These are phyloP conservation scores for Phytophthora pinifolia DNA, from an alignment of 352 stramenopile species.

Conservation along the genomic window DNA sequence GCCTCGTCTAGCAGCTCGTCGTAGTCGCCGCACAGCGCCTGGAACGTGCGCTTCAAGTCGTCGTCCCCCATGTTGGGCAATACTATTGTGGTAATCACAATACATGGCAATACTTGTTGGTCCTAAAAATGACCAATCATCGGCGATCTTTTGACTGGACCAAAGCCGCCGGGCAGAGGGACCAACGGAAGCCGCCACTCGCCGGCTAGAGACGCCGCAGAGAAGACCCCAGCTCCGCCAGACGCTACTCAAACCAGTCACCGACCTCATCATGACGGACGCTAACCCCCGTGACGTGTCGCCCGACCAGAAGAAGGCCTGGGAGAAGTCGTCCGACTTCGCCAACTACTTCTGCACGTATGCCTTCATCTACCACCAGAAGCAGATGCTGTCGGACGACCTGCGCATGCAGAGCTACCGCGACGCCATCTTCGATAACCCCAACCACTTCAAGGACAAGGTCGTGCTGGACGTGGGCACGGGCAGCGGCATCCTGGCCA, in stretches of 20 bases:
- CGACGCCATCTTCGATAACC: slow-evolving; percentile 97
- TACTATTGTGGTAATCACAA: background rate
- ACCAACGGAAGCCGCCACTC: too few species aligned
- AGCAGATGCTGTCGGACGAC: slow-evolving; percentile 99
- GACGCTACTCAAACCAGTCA: background rate
- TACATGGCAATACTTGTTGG: too few species aligned
- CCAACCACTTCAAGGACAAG: slow-evolving; percentile 98
- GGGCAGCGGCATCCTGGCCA: slow-evolving; percentile 97
- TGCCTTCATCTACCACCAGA: slow-evolving; percentile 91
- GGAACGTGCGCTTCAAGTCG: slow-evolving; percentile 54
- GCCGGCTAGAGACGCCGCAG: too few species aligned
- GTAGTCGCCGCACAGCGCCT: slow-evolving; percentile 59
- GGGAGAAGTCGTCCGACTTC: slow-evolving; percentile 85
- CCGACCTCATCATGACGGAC: slow-evolving; percentile 21
- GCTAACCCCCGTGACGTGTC: slow-evolving; percentile 49
- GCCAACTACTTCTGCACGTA: slow-evolving; percentile 92
- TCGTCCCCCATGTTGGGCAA: slow-evolving; percentile 17
- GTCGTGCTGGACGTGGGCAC: slow-evolving; percentile 99
- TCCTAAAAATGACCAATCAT: too few species aligned
- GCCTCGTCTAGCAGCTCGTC: slow-evolving; percentile 72
- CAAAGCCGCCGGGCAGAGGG: too few species aligned
- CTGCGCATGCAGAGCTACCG: slow-evolving; percentile 99
- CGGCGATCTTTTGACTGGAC: too few species aligned
- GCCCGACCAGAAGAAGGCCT: slow-evolving; percentile 80
- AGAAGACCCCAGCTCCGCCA: too few species aligned